Conservation (phyloP, 768 basidiomycete genomes). For the Aureoboletus auriporus region DNA sequence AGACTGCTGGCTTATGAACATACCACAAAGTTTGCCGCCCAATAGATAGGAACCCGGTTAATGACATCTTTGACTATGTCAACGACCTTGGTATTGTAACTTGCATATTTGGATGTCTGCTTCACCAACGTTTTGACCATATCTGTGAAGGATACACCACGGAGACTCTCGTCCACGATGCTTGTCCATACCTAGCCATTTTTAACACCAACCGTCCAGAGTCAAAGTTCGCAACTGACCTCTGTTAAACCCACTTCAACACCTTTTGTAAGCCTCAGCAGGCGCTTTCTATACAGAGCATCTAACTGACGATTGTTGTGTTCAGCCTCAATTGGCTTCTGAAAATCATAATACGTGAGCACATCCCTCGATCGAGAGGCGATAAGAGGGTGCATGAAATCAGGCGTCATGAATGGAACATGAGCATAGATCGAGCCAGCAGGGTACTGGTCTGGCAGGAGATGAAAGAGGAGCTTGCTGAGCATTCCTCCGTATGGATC, state of each 20-base stretch:
- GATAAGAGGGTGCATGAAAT: conserved; percentile 41
- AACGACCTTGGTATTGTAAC: conserved; percentile 28
- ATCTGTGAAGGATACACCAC: conserved; percentile 7
- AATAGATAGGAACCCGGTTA: conserved; percentile 57
- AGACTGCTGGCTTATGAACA: conserved; percentile 15
- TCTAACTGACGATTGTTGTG: background rate
- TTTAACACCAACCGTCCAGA: background rate
- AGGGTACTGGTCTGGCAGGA: conserved; percentile 66
- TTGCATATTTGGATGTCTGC: conserved; percentile 8
- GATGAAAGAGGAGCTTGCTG: conserved; percentile 66
- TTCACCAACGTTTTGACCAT: conserved; percentile 9
- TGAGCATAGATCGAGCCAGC: conserved; percentile 64
- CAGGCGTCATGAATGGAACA: conserved; percentile 77
- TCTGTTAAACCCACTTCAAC: background rate
- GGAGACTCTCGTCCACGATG: conserved; percentile 12
- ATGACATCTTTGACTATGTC: conserved; percentile 69
- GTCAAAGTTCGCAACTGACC: conserved; percentile 8
- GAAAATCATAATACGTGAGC: conserved; percentile 54
- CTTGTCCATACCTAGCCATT: conserved; percentile 6
- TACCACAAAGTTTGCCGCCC: conserved; percentile 57
- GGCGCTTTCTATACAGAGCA: conserved; percentile 12
- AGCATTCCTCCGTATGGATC: conserved; percentile 77
- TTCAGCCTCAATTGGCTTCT: conserved; percentile 36
- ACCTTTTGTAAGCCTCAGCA: conserved; percentile 15
- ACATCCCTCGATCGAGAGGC: conserved; percentile 25